phyloP scores from a whole-genome alignment of 805 yeast genomes.

The Lipomyces sp. region DNA sequence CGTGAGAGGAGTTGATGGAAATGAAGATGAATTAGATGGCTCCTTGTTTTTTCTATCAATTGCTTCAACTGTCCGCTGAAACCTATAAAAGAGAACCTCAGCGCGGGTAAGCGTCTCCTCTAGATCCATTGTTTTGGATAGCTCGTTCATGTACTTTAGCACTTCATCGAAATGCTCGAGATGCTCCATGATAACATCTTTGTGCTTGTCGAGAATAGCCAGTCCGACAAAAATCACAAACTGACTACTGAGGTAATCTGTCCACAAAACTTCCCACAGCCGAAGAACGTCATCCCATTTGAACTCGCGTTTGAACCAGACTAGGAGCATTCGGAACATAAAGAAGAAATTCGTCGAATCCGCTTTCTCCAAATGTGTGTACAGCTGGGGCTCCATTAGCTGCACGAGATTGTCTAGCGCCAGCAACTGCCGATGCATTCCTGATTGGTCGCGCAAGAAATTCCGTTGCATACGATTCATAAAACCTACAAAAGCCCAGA shows the following conservation, averaged over 20 bases:
- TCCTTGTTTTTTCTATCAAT: constrained; percentile 55
- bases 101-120: constrained; percentile 81
- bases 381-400: constrained; percentile 84
- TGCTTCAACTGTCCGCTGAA: constrained; percentile 76
- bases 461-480: constrained; percentile 97
- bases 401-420: constrained; percentile 84
- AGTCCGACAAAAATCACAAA: constrained; percentile 85
- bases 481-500: constrained; percentile 85
- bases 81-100: constrained; percentile 79
- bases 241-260: constrained; percentile 84
- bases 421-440: constrained; percentile 87
- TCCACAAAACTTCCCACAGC: constrained; percentile 93
- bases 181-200: constrained; percentile 74
- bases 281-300: constrained; percentile 73
- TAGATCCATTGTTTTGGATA: constrained; percentile 74
- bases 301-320: constrained; percentile 94
- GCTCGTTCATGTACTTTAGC: constrained; percentile 87
- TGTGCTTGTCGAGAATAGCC: constrained; percentile 87
- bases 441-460: constrained; percentile 87
- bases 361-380: constrained; percentile 80
- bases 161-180: constrained; percentile 86
- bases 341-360: constrained; percentile 90
- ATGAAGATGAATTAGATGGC: constrained; percentile 20
- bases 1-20: constrained; percentile 7
- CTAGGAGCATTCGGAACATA: constrained; percentile 91